Evolutionary conservation across 768 basidiomycete species (phyloP), one percentile per base, ranked within the genome.

Genomic region (Tulasnella sp.): DNA sequence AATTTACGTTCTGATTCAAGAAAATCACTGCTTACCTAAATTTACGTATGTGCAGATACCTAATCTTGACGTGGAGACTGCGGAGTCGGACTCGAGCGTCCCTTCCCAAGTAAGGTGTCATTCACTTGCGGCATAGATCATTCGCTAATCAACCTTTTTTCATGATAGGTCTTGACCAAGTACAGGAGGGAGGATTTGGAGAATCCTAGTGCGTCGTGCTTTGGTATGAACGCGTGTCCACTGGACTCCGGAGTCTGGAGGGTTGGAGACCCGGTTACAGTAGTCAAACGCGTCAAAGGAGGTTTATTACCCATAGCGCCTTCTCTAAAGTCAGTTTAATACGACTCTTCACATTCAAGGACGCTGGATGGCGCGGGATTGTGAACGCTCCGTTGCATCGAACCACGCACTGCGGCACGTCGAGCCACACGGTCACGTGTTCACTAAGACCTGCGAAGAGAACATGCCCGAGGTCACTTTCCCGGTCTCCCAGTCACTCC

Each of bases 191-290:
- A 82, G 49, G 78, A 84, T 65, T 75, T 77, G 0, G 64, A 58
- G 19, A 62, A 71, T 1, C 72, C 72, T 59, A 68, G 71, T 68
- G 75, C 73, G 62, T 73, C 84, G 1, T 86, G 82, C 63, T 72
- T 88, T 34, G 85, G 84, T 2, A 77, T 77, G 63, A 83, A 87
- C 64, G 83, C 72, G 0, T 74, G 81, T 17, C 73, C 79, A 9
- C 66, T 66, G 4, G 75, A 67, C 2, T 66, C 63, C 34, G 85
- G 86, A 0, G 68, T 72, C 19, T 69, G 84, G 23, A 71, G 64
- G 6, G 81, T 86, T 23, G 84, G 83, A 8, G 86, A 86, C 65
- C 60, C 65, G 57, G 74, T 87, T 31, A 69, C 69, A 60, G 74
- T 81, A 15, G 6, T 14, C 23, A 36, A 40, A 14, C 15, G 52